Conservation (phyloP, 176 grass and related monocot genomes). For the Saccharum officinarum region DNA sequence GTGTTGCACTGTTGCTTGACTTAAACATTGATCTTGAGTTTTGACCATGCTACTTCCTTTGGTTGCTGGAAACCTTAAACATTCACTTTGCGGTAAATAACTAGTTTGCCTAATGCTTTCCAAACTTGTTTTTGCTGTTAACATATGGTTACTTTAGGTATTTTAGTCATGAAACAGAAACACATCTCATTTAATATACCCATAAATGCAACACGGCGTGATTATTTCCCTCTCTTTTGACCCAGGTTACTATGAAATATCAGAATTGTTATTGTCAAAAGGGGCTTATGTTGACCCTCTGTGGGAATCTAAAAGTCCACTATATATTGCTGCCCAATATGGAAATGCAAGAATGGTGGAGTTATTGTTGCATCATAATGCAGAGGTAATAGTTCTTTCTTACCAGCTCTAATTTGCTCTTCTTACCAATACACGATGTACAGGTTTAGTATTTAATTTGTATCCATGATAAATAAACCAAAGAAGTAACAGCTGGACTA, state of each 20-base stretch:
- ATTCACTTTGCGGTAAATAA: not conserved
- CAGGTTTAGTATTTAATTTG: not conserved
- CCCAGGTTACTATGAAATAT: not conserved
- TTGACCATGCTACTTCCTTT: not conserved
- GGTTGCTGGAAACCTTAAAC: not conserved
- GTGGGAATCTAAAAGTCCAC: not conserved
- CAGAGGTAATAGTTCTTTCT: slow-evolving; percentile 15
- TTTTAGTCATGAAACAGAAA: not conserved
- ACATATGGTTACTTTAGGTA: too few relatives aligned
- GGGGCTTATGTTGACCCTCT: not conserved
- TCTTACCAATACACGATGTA: not conserved
- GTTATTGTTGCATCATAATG: slow-evolving; percentile 1
- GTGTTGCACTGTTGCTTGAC: not conserved
- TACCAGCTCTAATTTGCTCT: not conserved
- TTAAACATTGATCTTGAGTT: not conserved
- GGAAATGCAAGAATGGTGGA: slow-evolving; percentile 19
- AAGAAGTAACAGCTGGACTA: not conserved
- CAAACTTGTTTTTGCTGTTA: too few relatives aligned
- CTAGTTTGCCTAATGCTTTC: too few relatives aligned
- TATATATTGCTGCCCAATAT: slow-evolving; percentile 15
- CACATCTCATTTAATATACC: too few relatives aligned
- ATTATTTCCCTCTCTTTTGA: not conserved
- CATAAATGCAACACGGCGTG: not conserved
- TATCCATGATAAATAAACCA: not conserved
- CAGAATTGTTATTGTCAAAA: not conserved